Base-by-base conservation (phyloP, 208 protist genomes). In the Strigomonas oncopelti region DNA sequence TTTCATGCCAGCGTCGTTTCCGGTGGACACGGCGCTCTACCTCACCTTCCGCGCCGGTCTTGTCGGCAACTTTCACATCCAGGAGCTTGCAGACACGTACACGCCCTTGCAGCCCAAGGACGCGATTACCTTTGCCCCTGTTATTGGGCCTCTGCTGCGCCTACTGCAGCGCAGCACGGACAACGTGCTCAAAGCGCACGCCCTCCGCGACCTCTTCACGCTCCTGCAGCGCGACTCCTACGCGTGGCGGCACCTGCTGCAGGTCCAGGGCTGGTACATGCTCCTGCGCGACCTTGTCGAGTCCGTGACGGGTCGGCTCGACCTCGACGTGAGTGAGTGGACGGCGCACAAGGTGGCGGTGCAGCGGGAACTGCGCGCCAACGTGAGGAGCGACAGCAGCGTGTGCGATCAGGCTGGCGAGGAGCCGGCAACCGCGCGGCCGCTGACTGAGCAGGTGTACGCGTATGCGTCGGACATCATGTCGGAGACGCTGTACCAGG, bases 241-340 rank as follows among this genome's bases (percentile, higher is more conserved):
- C 48, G 83, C 84, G 31, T 89, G 86, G 82, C 82, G 78, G 52
- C 70, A 74, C 9, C 57, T 96, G 9, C 69, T 90, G 29, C 74
- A 74, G 0, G 69, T 91, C 20, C 75, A 69, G 7, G 84, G 81
- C 9, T 95, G 90, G 87, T 90, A 91, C 67, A 75, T 78, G 25
- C 76, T 75, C 38, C 45, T 94, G 27, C 67, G 78, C 4, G 71
- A 84, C 42, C 18, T 48, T 4, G 42, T 20, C 11, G 42, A 48
- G 9, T 48, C 42, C 42, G 42, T 48, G 1, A 48, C 42, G 1
- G 42, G 42, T 4, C 5, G 11, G 11, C 42, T 48, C 13, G 16
- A 7, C 9, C 42, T 48, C 42, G 16, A 20, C 13, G 16, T 20
- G 16, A 9, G 42, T 14, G 42, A 48, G 42, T 48, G 42, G 42